A percentile compares a stretch with the other conserved stretches of the same genome.
Evolutionary conservation across 192 early-diverging fungal genomes (phyloP).

Genomic region (Powellomyces hirtus): DNA sequence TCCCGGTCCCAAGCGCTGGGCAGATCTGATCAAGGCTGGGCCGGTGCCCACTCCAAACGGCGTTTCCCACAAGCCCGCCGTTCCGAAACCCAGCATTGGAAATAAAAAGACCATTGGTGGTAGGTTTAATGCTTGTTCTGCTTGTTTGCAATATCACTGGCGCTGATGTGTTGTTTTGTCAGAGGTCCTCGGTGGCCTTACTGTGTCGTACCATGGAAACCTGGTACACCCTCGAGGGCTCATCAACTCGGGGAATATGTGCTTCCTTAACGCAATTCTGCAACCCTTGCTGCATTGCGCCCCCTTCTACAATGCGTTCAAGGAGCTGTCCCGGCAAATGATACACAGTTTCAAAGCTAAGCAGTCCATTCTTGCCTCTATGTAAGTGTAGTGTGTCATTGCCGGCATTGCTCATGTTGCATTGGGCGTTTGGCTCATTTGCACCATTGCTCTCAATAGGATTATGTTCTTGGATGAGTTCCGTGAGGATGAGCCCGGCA

Average conservation of each 20-base stretch:
- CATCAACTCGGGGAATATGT: slow-evolving; percentile 96
- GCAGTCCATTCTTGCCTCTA: slow-evolving; percentile 81
- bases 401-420: background rate
- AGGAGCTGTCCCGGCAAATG: slow-evolving; percentile 59
- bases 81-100: background rate
- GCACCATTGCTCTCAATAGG: slow-evolving; percentile 30
- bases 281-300: slow-evolving; percentile 91
- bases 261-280: slow-evolving; percentile 96
- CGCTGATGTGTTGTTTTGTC: background rate
- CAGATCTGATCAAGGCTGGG: background rate
- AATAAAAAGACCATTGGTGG: background rate
- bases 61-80: background rate
- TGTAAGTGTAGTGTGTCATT: slow-evolving; percentile 53
- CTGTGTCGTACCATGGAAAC: slow-evolving; percentile 19
- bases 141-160: background rate
- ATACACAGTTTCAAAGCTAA: slow-evolving; percentile 70
- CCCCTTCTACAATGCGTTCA: slow-evolving; percentile 88
- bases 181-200: slow-evolving; percentile 13
- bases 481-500: slow-evolving; percentile 28
- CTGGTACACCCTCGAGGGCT: slow-evolving; percentile 80
- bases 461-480: slow-evolving; percentile 64
- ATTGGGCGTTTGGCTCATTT: background rate
- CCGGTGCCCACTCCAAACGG: background rate
- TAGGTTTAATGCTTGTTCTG: too few species aligned
- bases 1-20: background rate